Base-by-base conservation (phyloP, 345 rosid species). In the Rhodamnia argentea region DNA sequence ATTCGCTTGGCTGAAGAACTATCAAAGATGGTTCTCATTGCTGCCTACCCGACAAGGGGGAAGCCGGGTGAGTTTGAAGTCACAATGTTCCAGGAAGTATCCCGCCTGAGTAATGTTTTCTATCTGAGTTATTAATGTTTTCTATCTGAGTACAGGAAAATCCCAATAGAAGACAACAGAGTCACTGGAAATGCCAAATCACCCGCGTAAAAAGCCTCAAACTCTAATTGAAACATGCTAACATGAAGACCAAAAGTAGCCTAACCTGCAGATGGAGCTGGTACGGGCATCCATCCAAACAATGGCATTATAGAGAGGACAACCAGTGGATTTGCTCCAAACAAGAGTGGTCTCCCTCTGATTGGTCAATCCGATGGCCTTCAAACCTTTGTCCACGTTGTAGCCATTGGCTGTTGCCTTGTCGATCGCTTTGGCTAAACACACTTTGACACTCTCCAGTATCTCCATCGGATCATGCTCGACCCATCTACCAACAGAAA, bases 261-360 rank as follows among this genome's bases (percentile, higher is more conserved):
- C 47, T 26, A 85, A 94, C 99, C 96, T 92, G 97, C 99, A 97
- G 85, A 97, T 87, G 51, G 93, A 82, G 47, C 93, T 92, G 86
- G 98, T 96, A 29, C 99, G 99, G 82, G 88, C 99, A 93, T 97
- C 99, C 99, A 97, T 97, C 99, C 99, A 97, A 55, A 96, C 99
- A 85, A 97, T 95, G 16, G 99, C 99, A 64, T 93, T 93, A 87
- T 97, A 85, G 57, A 97, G 98, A 86, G 99, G 98, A 84, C 52
- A 62, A 1, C 98, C 99, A 52, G 95, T 93, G 29, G 95, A 92
- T 92, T 94, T 94, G 94, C 98, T 95, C 99, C 99, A 97, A 51
- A 96, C 84, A 42, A 95, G 85, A 70, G 97, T 94, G 1, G 98
- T 96, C 91, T 97, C 99, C 87, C 99, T 92, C 93, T 97, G 99